phyloP scores from a whole-genome alignment of 2,329 filamentous ascomycete genomes.

The Penicillium crustosum region DNA sequence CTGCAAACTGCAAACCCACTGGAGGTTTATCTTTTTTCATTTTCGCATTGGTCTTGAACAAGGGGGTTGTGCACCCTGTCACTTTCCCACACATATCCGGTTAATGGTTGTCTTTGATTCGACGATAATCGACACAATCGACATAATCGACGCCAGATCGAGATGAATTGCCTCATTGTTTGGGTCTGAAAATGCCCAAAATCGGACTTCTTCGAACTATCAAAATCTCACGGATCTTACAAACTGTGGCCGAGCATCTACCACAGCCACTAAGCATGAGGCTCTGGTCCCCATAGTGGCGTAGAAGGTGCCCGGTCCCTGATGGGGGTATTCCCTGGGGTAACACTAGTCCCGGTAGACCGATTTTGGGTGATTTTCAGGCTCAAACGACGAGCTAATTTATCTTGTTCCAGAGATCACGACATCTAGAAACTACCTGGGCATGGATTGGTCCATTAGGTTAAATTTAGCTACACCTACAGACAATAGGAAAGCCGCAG shows the following conservation, averaged over 20 bases:
- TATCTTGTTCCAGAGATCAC: not conserved
- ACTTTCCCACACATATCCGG: not conserved
- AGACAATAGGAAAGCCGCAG: too few relatives aligned
- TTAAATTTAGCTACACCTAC: too few relatives aligned
- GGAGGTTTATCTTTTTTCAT: too few relatives aligned
- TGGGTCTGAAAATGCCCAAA: conserved; percentile 12
- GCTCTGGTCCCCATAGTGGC: not conserved
- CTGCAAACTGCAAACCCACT: not conserved
- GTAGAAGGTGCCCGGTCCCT: not conserved
- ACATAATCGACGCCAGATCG: not conserved
- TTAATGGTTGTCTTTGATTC: not conserved
- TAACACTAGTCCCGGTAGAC: not conserved
- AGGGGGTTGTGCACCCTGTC: not conserved
- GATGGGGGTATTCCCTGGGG: not conserved
- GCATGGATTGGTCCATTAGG: too few relatives aligned
- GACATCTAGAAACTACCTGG: too few relatives aligned
- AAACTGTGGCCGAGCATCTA: not conserved
- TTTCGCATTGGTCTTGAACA: not conserved
- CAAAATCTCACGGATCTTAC: not conserved
- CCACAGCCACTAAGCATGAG: not conserved
- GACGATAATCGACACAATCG: not conserved
- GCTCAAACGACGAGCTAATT: conserved; percentile 8
- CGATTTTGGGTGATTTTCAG: conserved; percentile 16
- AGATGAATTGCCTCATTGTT: conserved; percentile 6
- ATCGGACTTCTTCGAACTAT: not conserved